Evolutionary conservation across 495 filamentous ascomycete genomes (phyloP).

Genomic region (Aspergillus wentii): DNA sequence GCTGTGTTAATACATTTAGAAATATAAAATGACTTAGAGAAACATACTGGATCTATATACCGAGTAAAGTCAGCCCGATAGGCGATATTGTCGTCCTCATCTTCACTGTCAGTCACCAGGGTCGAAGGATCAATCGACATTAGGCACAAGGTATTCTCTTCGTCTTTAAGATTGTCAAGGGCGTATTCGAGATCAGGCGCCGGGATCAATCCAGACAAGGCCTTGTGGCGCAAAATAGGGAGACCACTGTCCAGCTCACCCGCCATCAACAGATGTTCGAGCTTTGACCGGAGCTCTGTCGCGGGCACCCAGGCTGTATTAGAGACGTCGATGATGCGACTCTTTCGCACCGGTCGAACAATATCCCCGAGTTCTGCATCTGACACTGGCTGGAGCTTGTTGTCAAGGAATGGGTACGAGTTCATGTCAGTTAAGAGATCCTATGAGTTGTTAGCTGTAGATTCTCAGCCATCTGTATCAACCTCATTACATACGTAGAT

Average conservation of each 20-base stretch:
- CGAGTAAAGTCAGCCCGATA: constrained; percentile 67
- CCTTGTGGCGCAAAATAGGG: constrained; percentile 71
- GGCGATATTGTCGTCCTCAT: constrained; percentile 39
- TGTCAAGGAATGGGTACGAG: constrained; percentile 91
- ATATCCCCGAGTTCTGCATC: constrained; percentile 84
- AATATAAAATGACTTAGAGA: too few relatives aligned
- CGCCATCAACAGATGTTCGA: constrained; percentile 73
- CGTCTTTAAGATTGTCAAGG: constrained; percentile 72
- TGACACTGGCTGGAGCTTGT: constrained; percentile 85
- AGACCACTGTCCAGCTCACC: constrained; percentile 92
- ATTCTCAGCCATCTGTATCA: neutral
- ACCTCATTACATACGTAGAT: constrained; percentile 65
- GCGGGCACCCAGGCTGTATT: constrained; percentile 73
- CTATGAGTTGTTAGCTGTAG: constrained; percentile 31
- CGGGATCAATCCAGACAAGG: constrained; percentile 88
- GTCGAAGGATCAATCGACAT: constrained; percentile 64
- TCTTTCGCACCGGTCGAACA: constrained; percentile 63
- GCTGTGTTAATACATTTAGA: too few relatives aligned
- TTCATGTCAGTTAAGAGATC: constrained; percentile 96
- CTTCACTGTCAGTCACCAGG: constrained; percentile 49
- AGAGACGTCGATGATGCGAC: constrained; percentile 84
- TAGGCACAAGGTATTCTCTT: constrained; percentile 67
- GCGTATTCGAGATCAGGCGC: constrained; percentile 94
- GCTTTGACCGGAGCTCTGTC: constrained; percentile 66
- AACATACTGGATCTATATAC: constrained; percentile 77